Base-by-base conservation (phyloP, 305 asterid species). In the Solanum hybrid region DNA sequence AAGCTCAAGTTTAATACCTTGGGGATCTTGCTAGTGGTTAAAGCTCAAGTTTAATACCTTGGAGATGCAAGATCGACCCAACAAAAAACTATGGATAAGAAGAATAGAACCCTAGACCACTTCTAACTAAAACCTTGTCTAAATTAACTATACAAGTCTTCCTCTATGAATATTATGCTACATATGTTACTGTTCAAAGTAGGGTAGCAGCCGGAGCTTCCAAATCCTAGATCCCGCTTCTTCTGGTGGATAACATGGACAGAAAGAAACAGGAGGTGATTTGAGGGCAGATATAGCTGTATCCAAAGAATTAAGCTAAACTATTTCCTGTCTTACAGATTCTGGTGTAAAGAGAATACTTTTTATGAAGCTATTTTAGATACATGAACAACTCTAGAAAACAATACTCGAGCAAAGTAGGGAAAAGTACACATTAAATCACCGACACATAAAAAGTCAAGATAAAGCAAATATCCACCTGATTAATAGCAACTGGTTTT, bases 401-500 rank as follows among this genome's bases (percentile, higher is more conserved):
- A 29, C 73, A 51, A 29, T 20, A 24, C 16, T 24, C 31, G 7
- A 81, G 69, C 86, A 81, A 16, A 85, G n/a, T 31, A 22, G 36
- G 32, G n/a, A 13, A 34, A 32, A 29, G 88, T n/a, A 81, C 6
- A 81, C 86, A 42, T 81, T 40, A 80, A 80, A 7, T 46, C 35
- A 84, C 75, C 75, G 75, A 84, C 87, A 84, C 31, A 31, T 51
- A 10, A 84, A 89, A 60, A 60, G 66, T 76, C 1, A 38, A 24
- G 16, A 86, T 8, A 10, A 5, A 5, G 40, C 31, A 37, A 27
- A 13, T 20, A 60, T 79, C 72, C 32, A 91, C 96, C 98, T 93
- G 93, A 91, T 91, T 91, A 92, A 91, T 17, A 84, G 87, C 40
- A 84, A 26, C 94, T 89, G 96, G 90, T 92, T 92, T 89, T 20